A percentile compares a stretch with the other conserved stretches of the same genome.
Conservation (phyloP, 2,329 filamentous ascomycete genomes). For the Xylaria sp. region DNA sequence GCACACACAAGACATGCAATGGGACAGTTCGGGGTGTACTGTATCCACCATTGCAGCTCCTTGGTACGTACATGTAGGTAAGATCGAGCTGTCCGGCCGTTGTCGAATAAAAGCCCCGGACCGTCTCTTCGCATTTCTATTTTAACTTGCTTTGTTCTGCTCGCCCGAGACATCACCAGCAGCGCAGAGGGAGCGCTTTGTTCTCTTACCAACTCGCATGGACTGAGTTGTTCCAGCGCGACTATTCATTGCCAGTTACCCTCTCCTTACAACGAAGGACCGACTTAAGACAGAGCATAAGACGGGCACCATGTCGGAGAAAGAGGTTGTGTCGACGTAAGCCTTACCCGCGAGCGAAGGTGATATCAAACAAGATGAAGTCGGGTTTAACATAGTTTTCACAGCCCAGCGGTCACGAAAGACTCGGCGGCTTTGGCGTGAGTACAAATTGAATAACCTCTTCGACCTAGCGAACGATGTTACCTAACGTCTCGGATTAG, state of each 20-base stretch:
- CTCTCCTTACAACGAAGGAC: neutral
- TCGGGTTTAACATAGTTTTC: slow-evolving; percentile 10
- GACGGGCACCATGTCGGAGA: slow-evolving; percentile 27
- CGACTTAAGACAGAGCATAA: neutral
- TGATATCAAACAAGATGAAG: neutral
- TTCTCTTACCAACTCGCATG: neutral
- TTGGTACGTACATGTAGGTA: neutral
- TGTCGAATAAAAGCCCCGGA: slow-evolving; percentile 16
- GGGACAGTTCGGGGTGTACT: slow-evolving; percentile 12
- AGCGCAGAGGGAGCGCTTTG: slow-evolving; percentile 14
- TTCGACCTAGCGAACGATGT: neutral
- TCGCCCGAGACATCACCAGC: slow-evolving; percentile 5
- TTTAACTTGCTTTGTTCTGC: slow-evolving; percentile 9
- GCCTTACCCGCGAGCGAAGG: neutral
- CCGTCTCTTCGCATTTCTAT: neutral
- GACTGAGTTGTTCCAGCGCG: neutral
- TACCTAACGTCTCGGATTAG: slow-evolving; percentile 22
- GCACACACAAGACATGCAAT: slow-evolving; percentile 13
- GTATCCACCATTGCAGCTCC: slow-evolving; percentile 21
- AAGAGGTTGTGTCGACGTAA: slow-evolving; percentile 28
- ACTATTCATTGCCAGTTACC: neutral
- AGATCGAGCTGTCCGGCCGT: slow-evolving; percentile 5
- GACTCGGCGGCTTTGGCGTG: slow-evolving; percentile 18
- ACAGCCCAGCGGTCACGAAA: slow-evolving; percentile 14
- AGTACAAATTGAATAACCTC: slow-evolving; percentile 15